Percentiles rank a stretch among this genome's conserved stretches.
Evolutionary conservation across 257 asterid species (phyloP).

Genomic region (Solanum boliviense): DNA sequence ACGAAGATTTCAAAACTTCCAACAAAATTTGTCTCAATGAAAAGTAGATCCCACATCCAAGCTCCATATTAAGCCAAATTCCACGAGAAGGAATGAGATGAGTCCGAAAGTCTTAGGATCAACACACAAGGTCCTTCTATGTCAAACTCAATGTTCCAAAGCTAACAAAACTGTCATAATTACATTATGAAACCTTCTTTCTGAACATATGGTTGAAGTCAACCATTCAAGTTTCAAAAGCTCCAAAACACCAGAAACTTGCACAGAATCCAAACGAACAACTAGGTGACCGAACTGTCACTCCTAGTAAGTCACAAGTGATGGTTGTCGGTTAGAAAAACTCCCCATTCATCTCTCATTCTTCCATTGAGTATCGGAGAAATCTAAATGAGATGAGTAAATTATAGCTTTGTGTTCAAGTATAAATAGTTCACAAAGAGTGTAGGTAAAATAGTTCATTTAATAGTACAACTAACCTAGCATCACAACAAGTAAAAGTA

Average conservation of each 20-base stretch:
- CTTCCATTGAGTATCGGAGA: neutral
- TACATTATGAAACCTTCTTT: neutral
- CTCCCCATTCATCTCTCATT: neutral
- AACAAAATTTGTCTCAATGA: neutral
- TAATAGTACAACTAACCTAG: neutral
- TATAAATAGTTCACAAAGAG: neutral
- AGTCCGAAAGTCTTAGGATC: neutral
- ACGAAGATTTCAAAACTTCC: too few relatives aligned
- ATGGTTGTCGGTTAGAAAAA: neutral
- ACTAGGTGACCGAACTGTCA: neutral
- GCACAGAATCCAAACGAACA: neutral
- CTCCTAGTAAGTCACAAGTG: neutral
- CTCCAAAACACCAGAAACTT: neutral
- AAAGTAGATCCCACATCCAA: neutral
- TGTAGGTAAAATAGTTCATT: neutral
- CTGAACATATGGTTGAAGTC: neutral
- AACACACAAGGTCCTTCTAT: neutral
- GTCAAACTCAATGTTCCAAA: too few relatives aligned
- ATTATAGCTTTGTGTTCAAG: neutral
- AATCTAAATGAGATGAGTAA: neutral
- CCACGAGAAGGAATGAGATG: neutral
- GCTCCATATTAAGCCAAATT: too few relatives aligned
- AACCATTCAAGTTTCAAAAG: neutral
- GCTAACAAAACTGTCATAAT: neutral
- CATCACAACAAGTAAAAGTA: neutral